Evolutionary conservation across 2,329 filamentous ascomycete species (phyloP).

Genomic region (Venturia effusa): DNA sequence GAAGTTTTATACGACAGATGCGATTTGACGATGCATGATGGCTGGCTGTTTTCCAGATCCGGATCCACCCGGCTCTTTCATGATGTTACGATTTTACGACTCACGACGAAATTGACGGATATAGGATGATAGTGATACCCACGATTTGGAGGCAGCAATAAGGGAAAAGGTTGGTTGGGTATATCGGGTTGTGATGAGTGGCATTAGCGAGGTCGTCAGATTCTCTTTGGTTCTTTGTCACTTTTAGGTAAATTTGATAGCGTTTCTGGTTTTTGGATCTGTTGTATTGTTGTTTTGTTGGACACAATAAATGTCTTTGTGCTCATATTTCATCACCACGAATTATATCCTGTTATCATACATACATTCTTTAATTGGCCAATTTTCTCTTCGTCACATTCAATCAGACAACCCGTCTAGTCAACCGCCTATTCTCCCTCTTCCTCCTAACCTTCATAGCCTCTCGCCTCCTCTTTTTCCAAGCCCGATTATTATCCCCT

Average conservation of each 20-base stretch:
- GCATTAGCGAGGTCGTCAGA: neutral
- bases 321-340: neutral
- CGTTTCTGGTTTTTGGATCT: neutral
- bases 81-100: neutral
- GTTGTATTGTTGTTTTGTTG: no score
- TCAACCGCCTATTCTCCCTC: slow-evolving; percentile 45
- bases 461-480: slow-evolving; percentile 47
- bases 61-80: no score
- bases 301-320: neutral
- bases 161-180: neutral
- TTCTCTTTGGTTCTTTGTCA: neutral
- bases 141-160: neutral
- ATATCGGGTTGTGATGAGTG: neutral
- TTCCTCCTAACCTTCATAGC: slow-evolving; percentile 49
- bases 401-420: slow-evolving; percentile 10
- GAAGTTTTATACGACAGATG: neutral
- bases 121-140: slow-evolving; percentile 1
- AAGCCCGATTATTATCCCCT: slow-evolving; percentile 36
- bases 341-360: neutral
- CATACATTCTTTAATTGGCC: neutral
- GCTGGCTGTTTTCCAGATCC: no score
- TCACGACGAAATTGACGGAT: neutral
- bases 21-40: neutral
- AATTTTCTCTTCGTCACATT: neutral
- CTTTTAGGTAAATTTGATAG: neutral